Base-by-base conservation (phyloP, 768 basidiomycete species). In the Russula earlei region DNA sequence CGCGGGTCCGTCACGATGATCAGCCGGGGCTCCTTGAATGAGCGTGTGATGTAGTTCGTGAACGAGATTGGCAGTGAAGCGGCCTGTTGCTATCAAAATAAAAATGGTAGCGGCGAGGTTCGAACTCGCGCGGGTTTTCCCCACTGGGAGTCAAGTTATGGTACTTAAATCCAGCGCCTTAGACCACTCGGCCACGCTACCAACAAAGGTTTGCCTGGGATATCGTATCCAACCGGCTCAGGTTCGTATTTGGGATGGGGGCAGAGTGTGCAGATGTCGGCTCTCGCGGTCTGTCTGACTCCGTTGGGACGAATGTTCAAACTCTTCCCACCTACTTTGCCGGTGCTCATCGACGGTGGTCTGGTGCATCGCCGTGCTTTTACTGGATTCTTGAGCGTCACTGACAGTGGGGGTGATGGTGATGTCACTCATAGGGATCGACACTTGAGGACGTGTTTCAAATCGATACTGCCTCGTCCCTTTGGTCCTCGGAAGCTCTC, bases 181-280 rank as follows among this genome's bases (percentile, higher is more conserved):
- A 85, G 83, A 85, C 84, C 85, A 84, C 85, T 87, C 85, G 84
- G 84, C 82, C 85, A 87, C 81, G 78, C 80, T 81, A 75, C 76
- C 76, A n/a, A n/a, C n/a, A n/a, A n/a, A n/a, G n/a, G n/a, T n/a
- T n/a, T n/a, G n/a, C n/a, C n/a, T n/a, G n/a, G n/a, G n/a, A n/a
- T n/a, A n/a, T n/a, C n/a, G n/a, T n/a, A n/a, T n/a, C n/a, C n/a
- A n/a, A n/a, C n/a, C n/a, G n/a, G n/a, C n/a, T n/a, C n/a, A n/a
- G n/a, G n/a, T n/a, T n/a, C n/a, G n/a, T n/a, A n/a, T n/a, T n/a
- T n/a, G n/a, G n/a, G n/a, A n/a, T n/a, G n/a, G n/a, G n/a, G n/a
- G n/a, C n/a, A n/a, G n/a, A n/a, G n/a, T n/a, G n/a, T n/a, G n/a
- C n/a, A n/a, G n/a, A n/a, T n/a, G n/a, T n/a, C n/a, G n/a, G n/a